A percentile compares a stretch with the other conserved stretches of the same genome.
These are phyloP conservation scores for Hordeum marinum DNA, from an alignment of 176 grass and related monocot species.

Conservation along the genomic window DNA sequence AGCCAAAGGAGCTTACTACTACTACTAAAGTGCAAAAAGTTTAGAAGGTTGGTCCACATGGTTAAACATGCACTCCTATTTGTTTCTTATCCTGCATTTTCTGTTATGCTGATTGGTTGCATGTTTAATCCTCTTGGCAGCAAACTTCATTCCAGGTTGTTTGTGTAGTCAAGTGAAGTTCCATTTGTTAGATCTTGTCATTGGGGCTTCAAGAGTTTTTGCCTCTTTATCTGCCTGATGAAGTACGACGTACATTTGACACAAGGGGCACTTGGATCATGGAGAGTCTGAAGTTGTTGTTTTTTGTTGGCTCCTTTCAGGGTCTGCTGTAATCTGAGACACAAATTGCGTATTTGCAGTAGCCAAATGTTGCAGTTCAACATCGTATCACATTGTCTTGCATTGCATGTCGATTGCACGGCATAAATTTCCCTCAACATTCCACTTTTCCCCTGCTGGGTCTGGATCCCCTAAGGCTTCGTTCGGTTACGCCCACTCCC, in stretches of 20 bases:
- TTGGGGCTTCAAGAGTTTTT: neutral
- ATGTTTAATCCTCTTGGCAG: constrained; percentile 8
- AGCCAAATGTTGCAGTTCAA: neutral
- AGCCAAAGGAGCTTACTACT: constrained; percentile 37
- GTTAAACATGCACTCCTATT: neutral
- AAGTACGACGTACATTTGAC: neutral
- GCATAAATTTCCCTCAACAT: neutral
- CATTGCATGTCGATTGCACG: neutral
- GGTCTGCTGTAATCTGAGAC: neutral
- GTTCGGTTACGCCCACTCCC: no score
- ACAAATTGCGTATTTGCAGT: neutral
- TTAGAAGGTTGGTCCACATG: constrained; percentile 31
- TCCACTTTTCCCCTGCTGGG: neutral
- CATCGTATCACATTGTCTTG: neutral
- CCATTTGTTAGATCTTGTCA: neutral
- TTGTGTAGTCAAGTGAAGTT: neutral
- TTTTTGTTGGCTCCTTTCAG: neutral
- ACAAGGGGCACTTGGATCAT: neutral
- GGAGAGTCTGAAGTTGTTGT: neutral
- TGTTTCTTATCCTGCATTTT: neutral
- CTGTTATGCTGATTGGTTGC: neutral
- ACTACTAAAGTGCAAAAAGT: constrained; percentile 51
- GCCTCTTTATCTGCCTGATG: neutral
- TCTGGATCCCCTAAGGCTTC: no score
- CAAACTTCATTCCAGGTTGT: neutral